phyloP scores from a whole-genome alignment of 306 rosid species.

The Delonix regia region DNA sequence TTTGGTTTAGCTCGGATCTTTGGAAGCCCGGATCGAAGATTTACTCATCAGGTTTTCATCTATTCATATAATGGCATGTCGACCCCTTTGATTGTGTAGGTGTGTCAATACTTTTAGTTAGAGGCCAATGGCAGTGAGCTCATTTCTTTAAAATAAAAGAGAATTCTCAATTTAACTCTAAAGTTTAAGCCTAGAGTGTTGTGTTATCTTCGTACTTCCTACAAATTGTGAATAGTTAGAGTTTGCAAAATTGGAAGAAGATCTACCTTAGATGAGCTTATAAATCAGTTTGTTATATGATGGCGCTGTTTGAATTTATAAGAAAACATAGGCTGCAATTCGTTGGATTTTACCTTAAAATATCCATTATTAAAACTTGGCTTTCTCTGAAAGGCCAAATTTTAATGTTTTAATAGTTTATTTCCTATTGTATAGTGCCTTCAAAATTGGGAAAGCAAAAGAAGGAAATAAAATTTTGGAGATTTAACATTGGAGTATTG shows the following conservation, averaged over 20 bases:
- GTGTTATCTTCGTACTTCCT: background rate
- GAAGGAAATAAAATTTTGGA: background rate
- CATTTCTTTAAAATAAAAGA: slow-evolving; percentile 20
- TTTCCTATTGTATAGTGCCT: slow-evolving; percentile 1
- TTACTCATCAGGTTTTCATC: slow-evolving; percentile 85
- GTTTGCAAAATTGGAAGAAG: slow-evolving; percentile 9
- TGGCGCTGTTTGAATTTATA: slow-evolving; percentile 15
- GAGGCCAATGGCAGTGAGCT: slow-evolving; percentile 17
- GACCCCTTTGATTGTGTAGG: slow-evolving; percentile 6
- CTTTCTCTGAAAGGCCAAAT: background rate
- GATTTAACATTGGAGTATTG: background rate
- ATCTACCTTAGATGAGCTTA: background rate
- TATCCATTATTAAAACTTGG: slow-evolving; percentile 4
- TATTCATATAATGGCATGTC: slow-evolving; percentile 22
- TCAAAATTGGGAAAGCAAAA: background rate
- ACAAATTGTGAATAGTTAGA: slow-evolving; percentile 20
- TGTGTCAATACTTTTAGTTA: slow-evolving; percentile 4
- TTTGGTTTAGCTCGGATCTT: slow-evolving; percentile 96
- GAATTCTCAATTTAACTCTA: slow-evolving; percentile 1
- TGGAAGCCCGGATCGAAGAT: slow-evolving; percentile 95
- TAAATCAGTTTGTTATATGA: slow-evolving; percentile 8
- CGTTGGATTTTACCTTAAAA: background rate
- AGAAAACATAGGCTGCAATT: background rate
- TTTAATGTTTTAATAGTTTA: background rate
- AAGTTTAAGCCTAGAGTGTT: background rate